phyloP scores from a whole-genome alignment of 805 yeast species.

The Kazachstania psychrophila region DNA sequence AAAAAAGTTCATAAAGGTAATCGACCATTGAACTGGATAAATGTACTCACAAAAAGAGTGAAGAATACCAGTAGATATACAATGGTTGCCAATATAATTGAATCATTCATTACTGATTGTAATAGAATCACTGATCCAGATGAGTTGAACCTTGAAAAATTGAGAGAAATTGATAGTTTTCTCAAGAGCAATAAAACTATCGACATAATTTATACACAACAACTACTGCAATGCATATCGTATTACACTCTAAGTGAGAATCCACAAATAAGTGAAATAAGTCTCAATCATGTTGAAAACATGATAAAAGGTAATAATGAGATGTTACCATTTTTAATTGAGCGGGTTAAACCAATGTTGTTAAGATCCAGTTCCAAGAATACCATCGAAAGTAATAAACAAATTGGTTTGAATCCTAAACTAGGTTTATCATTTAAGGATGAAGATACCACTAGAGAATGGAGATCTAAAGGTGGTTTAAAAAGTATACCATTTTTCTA shows the following conservation, averaged over 20 bases:
- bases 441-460: constrained; percentile 14
- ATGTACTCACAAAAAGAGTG: no score
- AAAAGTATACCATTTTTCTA: constrained; percentile 21
- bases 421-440: constrained; percentile 12
- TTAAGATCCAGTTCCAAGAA: constrained; percentile 4
- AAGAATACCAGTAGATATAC: no score
- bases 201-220: no score
- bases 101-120: not conserved
- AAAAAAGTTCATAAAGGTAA: no score
- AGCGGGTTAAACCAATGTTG: constrained; percentile 9
- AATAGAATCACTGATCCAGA: not conserved
- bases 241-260: no score
- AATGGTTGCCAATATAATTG: not conserved
- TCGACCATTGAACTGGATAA: no score
- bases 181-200: no score
- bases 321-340: no score
- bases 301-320: no score
- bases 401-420: constrained; percentile 10
- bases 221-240: no score
- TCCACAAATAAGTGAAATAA: no score
- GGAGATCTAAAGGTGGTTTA: constrained; percentile 21
- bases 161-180: not conserved
- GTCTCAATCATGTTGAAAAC: no score
- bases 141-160: not conserved
- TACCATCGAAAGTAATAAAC: not conserved